Conservation (phyloP, 192 early-diverging fungal genomes). For the Jimgerdemannia lactiflua region DNA sequence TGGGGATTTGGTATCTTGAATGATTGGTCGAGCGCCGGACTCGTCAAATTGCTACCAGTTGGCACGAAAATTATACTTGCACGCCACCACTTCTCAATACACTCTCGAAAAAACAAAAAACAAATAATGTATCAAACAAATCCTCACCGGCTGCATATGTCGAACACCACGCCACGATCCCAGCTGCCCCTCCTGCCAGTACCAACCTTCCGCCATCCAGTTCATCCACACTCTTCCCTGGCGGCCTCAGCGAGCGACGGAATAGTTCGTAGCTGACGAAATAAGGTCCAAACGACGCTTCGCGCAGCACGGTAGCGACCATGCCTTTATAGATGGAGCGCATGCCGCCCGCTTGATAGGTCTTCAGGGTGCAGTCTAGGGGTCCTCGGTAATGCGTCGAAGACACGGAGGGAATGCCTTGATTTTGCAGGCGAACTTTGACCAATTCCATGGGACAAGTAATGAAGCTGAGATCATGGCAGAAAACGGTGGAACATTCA, state of each 20-base stretch:
- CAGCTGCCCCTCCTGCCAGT: constrained; percentile 53
- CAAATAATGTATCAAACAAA: background rate
- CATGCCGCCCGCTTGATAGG: constrained; percentile 43
- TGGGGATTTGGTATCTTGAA: too few species aligned
- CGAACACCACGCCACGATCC: constrained; percentile 52
- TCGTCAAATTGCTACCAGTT: too few species aligned
- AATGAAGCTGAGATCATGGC: constrained; percentile 38
- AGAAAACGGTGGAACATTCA: background rate
- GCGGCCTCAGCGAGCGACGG: constrained; percentile 30
- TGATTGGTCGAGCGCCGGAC: too few species aligned
- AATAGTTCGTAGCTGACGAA: constrained; percentile 52
- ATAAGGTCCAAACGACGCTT: constrained; percentile 54
- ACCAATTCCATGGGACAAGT: constrained; percentile 58
- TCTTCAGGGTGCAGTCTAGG: constrained; percentile 44
- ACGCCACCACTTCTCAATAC: background rate
- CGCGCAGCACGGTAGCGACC: constrained; percentile 44
- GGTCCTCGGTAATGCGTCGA: constrained; percentile 26
- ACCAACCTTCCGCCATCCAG: constrained; percentile 40
- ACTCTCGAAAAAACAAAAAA: background rate
- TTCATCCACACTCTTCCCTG: constrained; percentile 18
- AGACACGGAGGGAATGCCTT: constrained; percentile 16
- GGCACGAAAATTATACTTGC: background rate
- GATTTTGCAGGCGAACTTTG: constrained; percentile 55
- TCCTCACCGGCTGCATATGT: constrained; percentile 54
- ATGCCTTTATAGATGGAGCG: constrained; percentile 51